A percentile compares a stretch with the other conserved stretches of the same genome.
phyloP scores from a whole-genome alignment of 768 basidiomycete genomes.

The Clitopilus hobsonii region DNA sequence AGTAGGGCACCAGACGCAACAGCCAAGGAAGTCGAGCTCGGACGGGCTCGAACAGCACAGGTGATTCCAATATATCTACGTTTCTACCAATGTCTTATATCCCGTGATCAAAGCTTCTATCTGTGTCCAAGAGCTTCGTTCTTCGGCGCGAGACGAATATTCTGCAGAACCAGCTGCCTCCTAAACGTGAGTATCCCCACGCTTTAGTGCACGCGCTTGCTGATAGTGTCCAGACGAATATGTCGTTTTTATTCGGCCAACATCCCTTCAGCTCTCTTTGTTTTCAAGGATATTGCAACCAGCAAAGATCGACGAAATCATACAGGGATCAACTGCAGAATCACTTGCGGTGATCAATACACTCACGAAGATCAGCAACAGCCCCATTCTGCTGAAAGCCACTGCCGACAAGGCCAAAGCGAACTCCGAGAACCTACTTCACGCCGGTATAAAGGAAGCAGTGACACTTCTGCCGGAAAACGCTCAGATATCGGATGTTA shows the following conservation, averaged over 20 bases:
- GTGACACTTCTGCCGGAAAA: slow-evolving; percentile 54
- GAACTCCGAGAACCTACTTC: slow-evolving; percentile 36
- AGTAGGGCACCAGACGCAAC: slow-evolving; percentile 78
- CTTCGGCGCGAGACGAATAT: slow-evolving; percentile 84
- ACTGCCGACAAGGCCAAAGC: slow-evolving; percentile 58
- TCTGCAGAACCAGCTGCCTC: slow-evolving; percentile 80
- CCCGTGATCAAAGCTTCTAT: slow-evolving; percentile 44
- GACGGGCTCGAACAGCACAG: slow-evolving; percentile 73
- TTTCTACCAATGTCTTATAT: not conserved
- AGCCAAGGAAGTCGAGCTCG: slow-evolving; percentile 67
- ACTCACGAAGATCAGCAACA: slow-evolving; percentile 89
- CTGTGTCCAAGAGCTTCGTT: slow-evolving; percentile 84
- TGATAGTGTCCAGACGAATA: slow-evolving; percentile 72
- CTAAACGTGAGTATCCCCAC: slow-evolving; percentile 63
- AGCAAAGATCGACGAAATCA: slow-evolving; percentile 62
- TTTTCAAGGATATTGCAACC: slow-evolving; percentile 73
- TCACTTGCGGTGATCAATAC: slow-evolving; percentile 76
- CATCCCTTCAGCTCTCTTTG: slow-evolving; percentile 74
- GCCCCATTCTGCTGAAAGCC: slow-evolving; percentile 83
- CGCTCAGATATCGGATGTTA: slow-evolving; percentile 63
- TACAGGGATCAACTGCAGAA: slow-evolving; percentile 68
- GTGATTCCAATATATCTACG: slow-evolving; percentile 29
- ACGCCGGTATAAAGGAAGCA: slow-evolving; percentile 54
- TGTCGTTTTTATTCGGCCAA: slow-evolving; percentile 94
- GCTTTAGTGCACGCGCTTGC: not conserved